Percentiles rank a stretch among this genome's conserved stretches.
Conservation (phyloP, 2,329 filamentous ascomycete species). For the Neofusicoccum cordaticola region DNA sequence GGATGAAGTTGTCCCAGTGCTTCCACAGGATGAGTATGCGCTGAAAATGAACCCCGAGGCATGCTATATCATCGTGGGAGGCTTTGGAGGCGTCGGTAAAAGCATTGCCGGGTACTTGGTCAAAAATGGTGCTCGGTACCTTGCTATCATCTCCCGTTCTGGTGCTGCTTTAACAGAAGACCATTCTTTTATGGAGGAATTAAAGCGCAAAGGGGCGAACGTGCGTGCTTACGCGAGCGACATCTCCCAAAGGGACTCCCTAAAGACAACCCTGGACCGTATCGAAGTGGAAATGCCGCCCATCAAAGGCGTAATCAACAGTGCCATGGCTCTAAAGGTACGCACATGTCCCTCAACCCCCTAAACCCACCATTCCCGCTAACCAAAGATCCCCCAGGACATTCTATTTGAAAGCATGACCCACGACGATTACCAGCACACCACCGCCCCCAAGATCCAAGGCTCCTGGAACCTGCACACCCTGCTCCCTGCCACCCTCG, state of each 20-base stretch:
- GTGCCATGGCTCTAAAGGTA: conserved; percentile 26
- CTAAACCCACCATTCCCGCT: no score
- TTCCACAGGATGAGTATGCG: neutral
- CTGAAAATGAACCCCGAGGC: conserved; percentile 17
- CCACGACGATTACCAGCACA: conserved; percentile 16
- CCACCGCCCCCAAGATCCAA: conserved; percentile 25
- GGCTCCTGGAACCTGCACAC: conserved; percentile 29
- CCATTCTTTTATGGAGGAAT: no score
- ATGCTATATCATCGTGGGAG: conserved; percentile 29
- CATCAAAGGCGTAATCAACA: conserved; percentile 27
- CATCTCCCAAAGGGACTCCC: no score
- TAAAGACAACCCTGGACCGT: no score
- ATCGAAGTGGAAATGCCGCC: no score
- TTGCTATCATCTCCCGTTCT: conserved; percentile 22
- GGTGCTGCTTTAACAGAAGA: neutral
- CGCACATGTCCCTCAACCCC: no score
- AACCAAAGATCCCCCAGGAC: neutral
- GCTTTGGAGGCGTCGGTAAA: conserved; percentile 28
- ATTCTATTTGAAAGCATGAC: conserved; percentile 18
- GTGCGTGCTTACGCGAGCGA: no score
- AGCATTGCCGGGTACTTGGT: conserved; percentile 27
- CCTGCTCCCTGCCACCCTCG: conserved; percentile 18
- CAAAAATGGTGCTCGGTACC: conserved; percentile 23
- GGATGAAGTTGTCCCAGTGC: neutral
- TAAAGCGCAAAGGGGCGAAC: no score